Conservation (phyloP, 768 basidiomycete genomes). For the Lyophyllum shimeji region DNA sequence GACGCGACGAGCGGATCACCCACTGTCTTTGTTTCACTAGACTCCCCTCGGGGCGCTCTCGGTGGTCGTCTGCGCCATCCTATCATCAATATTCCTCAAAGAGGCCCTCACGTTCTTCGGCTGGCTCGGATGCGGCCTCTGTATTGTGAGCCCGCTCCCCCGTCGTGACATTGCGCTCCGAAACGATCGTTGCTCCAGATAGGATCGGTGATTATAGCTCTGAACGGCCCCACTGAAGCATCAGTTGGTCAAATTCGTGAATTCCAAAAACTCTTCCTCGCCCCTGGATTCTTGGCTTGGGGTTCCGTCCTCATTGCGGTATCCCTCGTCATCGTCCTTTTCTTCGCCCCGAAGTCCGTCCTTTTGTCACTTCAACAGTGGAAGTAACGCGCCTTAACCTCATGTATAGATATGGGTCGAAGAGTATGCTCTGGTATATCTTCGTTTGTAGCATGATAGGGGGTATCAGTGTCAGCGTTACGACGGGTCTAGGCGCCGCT, state of each 20-base stretch:
- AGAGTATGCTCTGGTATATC: constrained; percentile 95
- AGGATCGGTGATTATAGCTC: constrained; percentile 27
- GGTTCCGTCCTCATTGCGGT: constrained; percentile 60
- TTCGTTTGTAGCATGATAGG: constrained; percentile 95
- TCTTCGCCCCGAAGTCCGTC: constrained; percentile 74
- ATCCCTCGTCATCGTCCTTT: constrained; percentile 74
- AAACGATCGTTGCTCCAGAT: constrained; percentile 9
- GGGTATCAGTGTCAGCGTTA: constrained; percentile 91
- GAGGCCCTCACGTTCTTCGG: constrained; percentile 95
- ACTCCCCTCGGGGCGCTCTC: constrained; percentile 96
- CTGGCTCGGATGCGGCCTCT: constrained; percentile 91
- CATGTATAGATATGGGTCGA: constrained; percentile 69
- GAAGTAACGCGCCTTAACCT: constrained; percentile 1
- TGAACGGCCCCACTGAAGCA: constrained; percentile 63
- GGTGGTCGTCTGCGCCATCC: constrained; percentile 91
- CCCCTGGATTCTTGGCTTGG: constrained; percentile 80
- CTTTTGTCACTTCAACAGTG: constrained; percentile 2
- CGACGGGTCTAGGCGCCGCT: constrained; percentile 88
- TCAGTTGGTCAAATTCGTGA: constrained; percentile 66
- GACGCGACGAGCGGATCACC: constrained; percentile 1
- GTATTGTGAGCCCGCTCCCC: constrained; percentile 68
- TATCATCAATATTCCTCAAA: constrained; percentile 91
- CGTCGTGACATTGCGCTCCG: background rate
- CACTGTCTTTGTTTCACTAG: constrained; percentile 29
- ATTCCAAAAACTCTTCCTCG: constrained; percentile 79